Conservation (phyloP, 2,329 filamentous ascomycete genomes). For the Diaporthe citri region DNA sequence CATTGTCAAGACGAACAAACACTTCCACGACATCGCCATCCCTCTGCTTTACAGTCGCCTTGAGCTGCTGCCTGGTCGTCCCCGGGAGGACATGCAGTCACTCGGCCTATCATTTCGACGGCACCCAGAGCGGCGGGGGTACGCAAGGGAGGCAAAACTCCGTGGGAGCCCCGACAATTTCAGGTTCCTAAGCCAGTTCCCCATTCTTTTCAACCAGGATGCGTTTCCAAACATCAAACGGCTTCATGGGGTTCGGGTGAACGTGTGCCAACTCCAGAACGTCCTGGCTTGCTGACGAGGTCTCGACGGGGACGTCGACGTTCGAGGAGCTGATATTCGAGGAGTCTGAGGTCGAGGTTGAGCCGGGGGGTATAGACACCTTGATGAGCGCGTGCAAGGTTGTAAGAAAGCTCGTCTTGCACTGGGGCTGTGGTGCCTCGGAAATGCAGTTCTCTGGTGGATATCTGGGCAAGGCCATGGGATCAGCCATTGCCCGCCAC, state of each 20-base stretch:
- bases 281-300: neutral
- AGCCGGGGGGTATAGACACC: neutral
- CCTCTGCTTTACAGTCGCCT: neutral
- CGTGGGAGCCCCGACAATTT: neutral
- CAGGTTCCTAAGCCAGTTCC: conserved; percentile 5
- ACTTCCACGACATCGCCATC: conserved; percentile 1
- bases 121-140: conserved; percentile 1
- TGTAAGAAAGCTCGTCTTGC: conserved; percentile 16
- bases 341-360: neutral
- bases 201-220: neutral
- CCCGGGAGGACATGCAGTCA: conserved; percentile 10
- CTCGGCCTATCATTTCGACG: conserved; percentile 19
- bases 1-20: neutral
- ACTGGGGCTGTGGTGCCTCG: neutral
- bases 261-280: neutral
- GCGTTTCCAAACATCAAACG: neutral
- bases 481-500: conserved; percentile 13
- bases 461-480: neutral
- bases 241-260: neutral
- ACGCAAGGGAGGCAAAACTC: conserved; percentile 6
- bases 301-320: neutral
- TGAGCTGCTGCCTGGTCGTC: conserved; percentile 1
- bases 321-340: conserved; percentile 17
- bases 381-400: conserved; percentile 5
- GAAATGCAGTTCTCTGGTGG: neutral